Base-by-base conservation (phyloP, 257 asterid genomes). In the Plantago ovata region DNA sequence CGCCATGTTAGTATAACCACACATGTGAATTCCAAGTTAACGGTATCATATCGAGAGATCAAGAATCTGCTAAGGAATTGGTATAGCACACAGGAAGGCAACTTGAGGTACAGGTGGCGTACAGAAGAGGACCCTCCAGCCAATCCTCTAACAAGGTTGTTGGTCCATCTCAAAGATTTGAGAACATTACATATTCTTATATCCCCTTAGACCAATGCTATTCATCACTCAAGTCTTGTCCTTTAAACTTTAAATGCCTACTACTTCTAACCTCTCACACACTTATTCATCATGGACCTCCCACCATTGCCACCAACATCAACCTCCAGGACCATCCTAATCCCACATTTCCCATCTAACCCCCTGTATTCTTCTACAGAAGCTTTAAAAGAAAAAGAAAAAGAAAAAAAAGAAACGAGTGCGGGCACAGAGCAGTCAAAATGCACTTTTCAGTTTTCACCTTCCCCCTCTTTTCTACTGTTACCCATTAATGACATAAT, bases 151-250 rank as follows among this genome's bases (percentile, higher is more conserved):
- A 61, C 39, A 23, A 16, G 41, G n/a, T 54, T 54, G 70, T 46
- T 69, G 77, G 72, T 68, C 76, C 79, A 72, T 40, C 73, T 59
- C 38, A 52, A 51, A 48, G 64, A 23, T 54, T 60, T 48, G 71
- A 77, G 16, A 12, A 49, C 53, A 49, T 20, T 19, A 15, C 24
- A 46, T 22, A 56, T 36, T 58, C 72, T 71, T 59, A 38, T 49
- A 65, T 62, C 69, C 63, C 50, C n/a, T n/a, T 49, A 61, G 33
- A 53, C 51, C 51, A 53, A 53, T 43, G 16, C 43, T 33, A 44
- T 53, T 66, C 45, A 43, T 70, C 75, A 14, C 76, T 68, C 78
- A 77, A 66, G 70, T 77, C 73, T 49, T 54, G 80, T 80, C 78
- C 65, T 58, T 56, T 9, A 59, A 71, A 60, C 65, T 58, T 56